Percentiles rank a stretch among this genome's conserved stretches.
These are phyloP conservation scores for Macadamia integrifolia DNA, from an alignment of 164 flowering plant species.

Conservation along the genomic window DNA sequence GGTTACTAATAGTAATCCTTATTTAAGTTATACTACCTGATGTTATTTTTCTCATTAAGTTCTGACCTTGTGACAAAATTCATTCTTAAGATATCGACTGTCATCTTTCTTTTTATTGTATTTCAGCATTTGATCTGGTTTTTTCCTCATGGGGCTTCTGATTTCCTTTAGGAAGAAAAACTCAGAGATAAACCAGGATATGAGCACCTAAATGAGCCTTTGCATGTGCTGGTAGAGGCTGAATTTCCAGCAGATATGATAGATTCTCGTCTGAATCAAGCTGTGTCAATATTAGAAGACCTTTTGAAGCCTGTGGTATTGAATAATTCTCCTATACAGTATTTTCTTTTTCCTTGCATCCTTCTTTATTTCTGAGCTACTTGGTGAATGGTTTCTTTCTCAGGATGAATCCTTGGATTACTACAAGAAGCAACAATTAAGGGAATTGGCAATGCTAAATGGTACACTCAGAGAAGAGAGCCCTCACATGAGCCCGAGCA, in stretches of 20 bases:
- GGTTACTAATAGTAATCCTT: too few species aligned
- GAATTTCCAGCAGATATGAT: conserved; percentile 68
- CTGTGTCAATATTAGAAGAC: conserved; percentile 53
- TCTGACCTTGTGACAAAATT: background rate
- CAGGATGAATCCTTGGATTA: conserved; percentile 89
- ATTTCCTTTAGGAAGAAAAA: conserved; percentile 57
- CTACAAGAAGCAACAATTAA: conserved; percentile 87
- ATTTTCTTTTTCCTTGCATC: background rate
- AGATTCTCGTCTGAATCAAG: conserved; percentile 62
- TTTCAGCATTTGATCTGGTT: background rate
- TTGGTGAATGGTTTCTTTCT: background rate
- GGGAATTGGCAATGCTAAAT: conserved; percentile 90
- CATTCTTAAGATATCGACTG: background rate
- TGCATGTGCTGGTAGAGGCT: conserved; percentile 76
- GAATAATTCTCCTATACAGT: background rate
- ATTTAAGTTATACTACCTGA: too few species aligned
- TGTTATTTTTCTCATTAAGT: too few species aligned
- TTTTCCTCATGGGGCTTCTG: background rate
- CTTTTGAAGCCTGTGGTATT: conserved; percentile 81
- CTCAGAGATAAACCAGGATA: conserved; percentile 78
- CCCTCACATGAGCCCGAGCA: conserved; percentile 61
- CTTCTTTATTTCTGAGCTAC: background rate
- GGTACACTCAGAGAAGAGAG: conserved; percentile 90
- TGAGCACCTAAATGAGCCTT: conserved; percentile 80
- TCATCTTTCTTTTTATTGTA: too few species aligned